Evolutionary conservation across 2,329 filamentous ascomycete genomes (phyloP), one percentile per base, ranked within the genome.

Genomic region (Sclerotinia borealis): DNA sequence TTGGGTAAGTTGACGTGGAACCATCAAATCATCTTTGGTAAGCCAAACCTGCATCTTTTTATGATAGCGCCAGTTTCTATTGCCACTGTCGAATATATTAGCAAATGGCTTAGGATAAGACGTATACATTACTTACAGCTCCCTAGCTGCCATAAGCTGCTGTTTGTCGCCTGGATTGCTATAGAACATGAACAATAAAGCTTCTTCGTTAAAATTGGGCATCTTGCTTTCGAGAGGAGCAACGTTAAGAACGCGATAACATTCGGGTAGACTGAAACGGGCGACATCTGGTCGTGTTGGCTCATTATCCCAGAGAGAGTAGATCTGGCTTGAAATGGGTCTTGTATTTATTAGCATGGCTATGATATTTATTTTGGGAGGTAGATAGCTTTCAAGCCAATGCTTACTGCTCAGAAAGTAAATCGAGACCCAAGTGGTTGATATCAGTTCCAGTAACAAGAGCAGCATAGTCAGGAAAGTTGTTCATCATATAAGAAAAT

Each of bases 131-230:
- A 68, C 83, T 75, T 76, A 88, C 85, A 89, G 77, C 72, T 88
- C 85, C 47, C 81, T 77, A 0, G 86, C 85, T 3, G 86, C 86
- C 75, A 86, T 77, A 54, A 85, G 81, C 72, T 89, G 86, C 73
- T 86, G 85, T 41, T 82, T 72, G 69, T 88, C 85, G 50, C 81
- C 79, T 9, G 86, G 84, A 65, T 83, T 86, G 74, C 83, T 86
- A 74, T 89, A 88, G 71, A 89, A 89, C 67, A 89, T 88, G 81
- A 84, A 87, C 74, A 89, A 85, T 54, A 89, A 76, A 0, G 86
- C 87, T 74, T 89, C 86, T 67, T 89, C 86, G 68, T 87, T 88
- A 75, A 89, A 88, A 67, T 82, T 87, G 47, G 79, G 79, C 55
- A 88, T 85, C 74, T 88, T 88, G 69, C 80, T 84, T 66, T 88